A percentile compares a stretch with the other conserved stretches of the same genome.
Evolutionary conservation across 768 basidiomycete genomes (phyloP).

Genomic region (Hygrophoropsis aurantiaca): DNA sequence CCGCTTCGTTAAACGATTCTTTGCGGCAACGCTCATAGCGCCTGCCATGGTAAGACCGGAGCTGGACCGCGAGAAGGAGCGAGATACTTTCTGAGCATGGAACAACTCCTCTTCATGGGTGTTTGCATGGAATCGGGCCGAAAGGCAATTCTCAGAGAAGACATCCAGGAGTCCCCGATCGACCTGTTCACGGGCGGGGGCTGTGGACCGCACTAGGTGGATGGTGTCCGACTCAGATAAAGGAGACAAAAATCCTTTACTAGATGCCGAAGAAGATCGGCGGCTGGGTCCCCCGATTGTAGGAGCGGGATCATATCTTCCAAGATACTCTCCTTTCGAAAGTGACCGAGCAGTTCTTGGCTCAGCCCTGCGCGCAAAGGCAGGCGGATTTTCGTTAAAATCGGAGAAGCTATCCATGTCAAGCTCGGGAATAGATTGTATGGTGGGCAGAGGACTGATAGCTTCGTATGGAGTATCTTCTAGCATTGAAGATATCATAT

Average conservation of each 20-base stretch:
- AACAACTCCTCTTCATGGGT: slow-evolving; percentile 65
- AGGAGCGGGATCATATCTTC: slow-evolving; percentile 18
- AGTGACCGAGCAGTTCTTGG: slow-evolving; percentile 15
- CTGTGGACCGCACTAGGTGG: slow-evolving; percentile 66
- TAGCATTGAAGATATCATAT: slow-evolving; percentile 32
- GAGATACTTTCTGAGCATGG: slow-evolving; percentile 46
- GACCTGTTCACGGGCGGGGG: slow-evolving; percentile 63
- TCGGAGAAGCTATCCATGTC: slow-evolving; percentile 15
- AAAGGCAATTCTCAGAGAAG: slow-evolving; percentile 69
- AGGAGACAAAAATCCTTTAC: slow-evolving; percentile 59
- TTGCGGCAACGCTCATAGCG: slow-evolving; percentile 53
- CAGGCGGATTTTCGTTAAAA: slow-evolving; percentile 3
- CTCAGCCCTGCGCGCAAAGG: neutral
- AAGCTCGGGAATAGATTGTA: slow-evolving; percentile 57
- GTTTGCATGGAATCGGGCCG: slow-evolving; percentile 65
- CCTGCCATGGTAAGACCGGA: slow-evolving; percentile 62
- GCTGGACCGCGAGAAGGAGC: slow-evolving; percentile 51
- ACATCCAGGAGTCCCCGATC: slow-evolving; percentile 82
- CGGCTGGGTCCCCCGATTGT: slow-evolving; percentile 39
- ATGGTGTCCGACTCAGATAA: slow-evolving; percentile 49
- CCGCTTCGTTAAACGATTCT: slow-evolving; percentile 57
- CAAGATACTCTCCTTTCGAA: slow-evolving; percentile 13
- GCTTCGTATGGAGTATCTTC: slow-evolving; percentile 41
- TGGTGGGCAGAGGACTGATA: slow-evolving; percentile 47
- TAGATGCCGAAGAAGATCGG: slow-evolving; percentile 63